A percentile compares a stretch with the other conserved stretches of the same genome.
phyloP scores from a whole-genome alignment of 805 yeast genomes.

The Sugiyamaella qingdaonensis region DNA sequence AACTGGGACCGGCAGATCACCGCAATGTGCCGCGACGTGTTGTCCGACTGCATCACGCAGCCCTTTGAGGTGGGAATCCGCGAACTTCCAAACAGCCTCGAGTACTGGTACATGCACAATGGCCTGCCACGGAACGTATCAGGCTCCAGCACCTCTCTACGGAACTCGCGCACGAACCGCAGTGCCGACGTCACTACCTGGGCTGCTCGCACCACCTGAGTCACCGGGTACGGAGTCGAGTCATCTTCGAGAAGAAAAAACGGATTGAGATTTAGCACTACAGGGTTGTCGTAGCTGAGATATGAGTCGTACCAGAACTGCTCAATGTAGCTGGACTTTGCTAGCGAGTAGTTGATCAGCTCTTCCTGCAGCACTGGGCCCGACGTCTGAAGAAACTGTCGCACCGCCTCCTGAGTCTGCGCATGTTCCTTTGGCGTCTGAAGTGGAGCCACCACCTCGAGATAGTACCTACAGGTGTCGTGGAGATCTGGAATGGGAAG shows the following conservation, averaged over 20 bases:
- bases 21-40: constrained; percentile 70
- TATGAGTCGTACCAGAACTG: constrained; percentile 94
- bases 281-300: constrained; percentile 71
- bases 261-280: constrained; percentile 87
- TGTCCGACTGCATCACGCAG: constrained; percentile 80
- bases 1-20: constrained; percentile 82
- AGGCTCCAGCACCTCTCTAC: constrained; percentile 67
- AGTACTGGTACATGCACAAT: constrained; percentile 88
- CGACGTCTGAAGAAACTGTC: constrained; percentile 48
- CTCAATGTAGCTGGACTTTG: constrained; percentile 78
- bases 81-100: constrained; percentile 79
- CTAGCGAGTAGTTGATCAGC: constrained; percentile 55
- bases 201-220: constrained; percentile 67
- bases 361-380: constrained; percentile 60
- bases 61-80: constrained; percentile 80
- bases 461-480: constrained; percentile 62
- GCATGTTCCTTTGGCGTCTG: constrained; percentile 71
- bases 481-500: constrained; percentile 77
- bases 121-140: constrained; percentile 60
- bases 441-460: constrained; percentile 69
- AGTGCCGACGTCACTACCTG: constrained; percentile 70
- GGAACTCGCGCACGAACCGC: constrained; percentile 73
- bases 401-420: constrained; percentile 56
- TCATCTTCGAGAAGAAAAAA: constrained; percentile 88
- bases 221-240: constrained; percentile 58